Evolutionary conservation across 2,329 filamentous ascomycete genomes (phyloP), one percentile per base, ranked within the genome.

Genomic region (Diplodia scrobiculata): DNA sequence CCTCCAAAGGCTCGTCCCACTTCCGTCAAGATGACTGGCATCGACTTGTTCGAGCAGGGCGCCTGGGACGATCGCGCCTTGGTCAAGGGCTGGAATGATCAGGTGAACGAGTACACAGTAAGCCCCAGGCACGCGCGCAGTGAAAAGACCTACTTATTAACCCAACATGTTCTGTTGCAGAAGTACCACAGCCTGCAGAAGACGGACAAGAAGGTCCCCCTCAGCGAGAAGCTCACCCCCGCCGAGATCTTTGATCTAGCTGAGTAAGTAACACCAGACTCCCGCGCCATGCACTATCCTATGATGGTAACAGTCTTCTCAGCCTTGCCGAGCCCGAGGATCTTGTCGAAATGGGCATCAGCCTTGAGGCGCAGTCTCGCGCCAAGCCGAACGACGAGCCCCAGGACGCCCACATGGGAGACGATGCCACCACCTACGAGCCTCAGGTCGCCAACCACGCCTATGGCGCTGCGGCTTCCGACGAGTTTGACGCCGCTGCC

Each of bases 11-110:
- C 13, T 48, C 55, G 0, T 11, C 17, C 11, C 11, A 14, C 34
- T 14, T 17, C 38, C 7, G 3, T 29, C 58, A 50, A 34, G 4
- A 62, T 62, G 58, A 50, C 65, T 29, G 38, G 38, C 36, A n/a
- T 66, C 38, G 55, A 66, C 48, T 51, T 66, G 25, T 48, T 52
- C 21, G 65, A 45, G n/a, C 25, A 19, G n/a, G 55, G 52, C 55
- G 55, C 72, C n/a, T 78, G 74, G 77, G 77, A 78, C 70, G 77
- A 78, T 71, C 74, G 73, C 38, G 73, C 73, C 45, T 66, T 77
- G 66, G 70, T 75, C 50, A 68, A 73, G 50, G 74, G 73, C 2
- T 78, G 76, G 76, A 71, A 77, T 13, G 71, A 73, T 27, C 76
- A 75, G 7, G 68, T 77, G 48, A 71, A 71, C 17, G 76, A 78